Percentiles rank a stretch among this genome's conserved stretches.
Evolutionary conservation across 176 grass and related monocot species (phyloP).

Genomic region (Ensete glaucum): DNA sequence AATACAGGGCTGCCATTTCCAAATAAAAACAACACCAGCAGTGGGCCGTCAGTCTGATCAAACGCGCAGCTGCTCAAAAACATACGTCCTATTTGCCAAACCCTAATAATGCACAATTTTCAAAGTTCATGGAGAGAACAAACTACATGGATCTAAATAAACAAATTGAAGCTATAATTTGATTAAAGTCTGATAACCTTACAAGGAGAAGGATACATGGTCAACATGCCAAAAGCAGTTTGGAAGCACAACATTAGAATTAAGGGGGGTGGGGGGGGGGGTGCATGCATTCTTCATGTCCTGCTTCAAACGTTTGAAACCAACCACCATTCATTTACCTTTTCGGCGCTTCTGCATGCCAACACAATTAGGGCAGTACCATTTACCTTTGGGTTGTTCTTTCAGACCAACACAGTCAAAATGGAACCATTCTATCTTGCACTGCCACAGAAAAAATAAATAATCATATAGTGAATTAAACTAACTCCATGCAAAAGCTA

Average conservation of each 20-base stretch:
- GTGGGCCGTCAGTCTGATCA: no score
- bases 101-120: not conserved
- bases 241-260: no score
- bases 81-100: no score
- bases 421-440: slow-evolving; percentile 99
- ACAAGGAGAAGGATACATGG: not conserved
- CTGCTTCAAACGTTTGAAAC: not conserved
- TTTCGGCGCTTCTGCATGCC: slow-evolving; percentile 73
- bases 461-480: not conserved
- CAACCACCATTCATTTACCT: slow-evolving; percentile 36
- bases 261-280: no score
- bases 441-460: slow-evolving; percentile 34
- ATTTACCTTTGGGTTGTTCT: slow-evolving; percentile 96
- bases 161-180: not conserved
- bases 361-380: slow-evolving; percentile 72
- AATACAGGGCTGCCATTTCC: no score
- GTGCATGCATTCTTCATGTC: not conserved
- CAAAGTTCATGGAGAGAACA: not conserved
- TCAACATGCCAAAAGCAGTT: not conserved
- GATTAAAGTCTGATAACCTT: not conserved
- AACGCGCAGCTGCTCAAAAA: no score
- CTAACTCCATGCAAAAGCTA: not conserved
- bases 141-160: not conserved
- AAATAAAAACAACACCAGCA: no score
- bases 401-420: slow-evolving; percentile 82